Percentiles rank a stretch among this genome's conserved stretches.
Evolutionary conservation across 169 alveolate species (phyloP).

Genomic region (Plasmodium gallinaceum): DNA sequence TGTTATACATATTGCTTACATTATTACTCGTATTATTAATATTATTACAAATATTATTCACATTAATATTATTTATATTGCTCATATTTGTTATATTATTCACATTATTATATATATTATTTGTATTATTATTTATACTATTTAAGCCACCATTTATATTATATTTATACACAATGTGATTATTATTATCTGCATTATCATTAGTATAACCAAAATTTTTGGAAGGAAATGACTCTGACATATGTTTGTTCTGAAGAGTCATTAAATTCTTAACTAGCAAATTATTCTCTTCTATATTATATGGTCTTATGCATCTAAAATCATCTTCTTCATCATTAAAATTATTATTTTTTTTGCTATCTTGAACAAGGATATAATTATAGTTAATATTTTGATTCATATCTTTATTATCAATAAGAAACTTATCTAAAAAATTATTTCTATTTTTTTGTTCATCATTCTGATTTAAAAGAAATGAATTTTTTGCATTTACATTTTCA

Average conservation of each 20-base stretch:
- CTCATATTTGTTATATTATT: background rate
- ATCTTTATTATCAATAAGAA: slow-evolving; percentile 27
- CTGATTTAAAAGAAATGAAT: slow-evolving; percentile 55
- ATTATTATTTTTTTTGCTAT: slow-evolving; percentile 10
- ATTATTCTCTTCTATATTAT: slow-evolving; percentile 23
- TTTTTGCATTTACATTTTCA: slow-evolving; percentile 22
- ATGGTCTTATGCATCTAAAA: slow-evolving; percentile 45
- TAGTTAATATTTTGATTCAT: slow-evolving; percentile 18
- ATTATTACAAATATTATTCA: background rate
- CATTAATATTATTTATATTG: background rate
- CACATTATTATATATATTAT: background rate
- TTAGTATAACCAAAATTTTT: background rate
- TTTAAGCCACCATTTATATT: slow-evolving; percentile 13
- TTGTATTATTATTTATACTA: background rate
- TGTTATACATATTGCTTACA: background rate
- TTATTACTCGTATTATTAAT: slow-evolving; percentile 2
- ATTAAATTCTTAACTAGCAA: slow-evolving; percentile 15
- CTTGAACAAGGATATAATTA: slow-evolving; percentile 21
- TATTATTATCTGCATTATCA: slow-evolving; percentile 4
- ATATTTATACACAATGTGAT: slow-evolving; percentile 18
- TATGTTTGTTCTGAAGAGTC: slow-evolving; percentile 25
- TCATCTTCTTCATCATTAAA: slow-evolving; percentile 59
- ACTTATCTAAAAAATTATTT: slow-evolving; percentile 57
- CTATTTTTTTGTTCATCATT: slow-evolving; percentile 65
- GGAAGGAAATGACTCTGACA: background rate